Evolutionary conservation across 805 yeast species (phyloP).

Genomic region (Isabelozyma pseudorhagii): DNA sequence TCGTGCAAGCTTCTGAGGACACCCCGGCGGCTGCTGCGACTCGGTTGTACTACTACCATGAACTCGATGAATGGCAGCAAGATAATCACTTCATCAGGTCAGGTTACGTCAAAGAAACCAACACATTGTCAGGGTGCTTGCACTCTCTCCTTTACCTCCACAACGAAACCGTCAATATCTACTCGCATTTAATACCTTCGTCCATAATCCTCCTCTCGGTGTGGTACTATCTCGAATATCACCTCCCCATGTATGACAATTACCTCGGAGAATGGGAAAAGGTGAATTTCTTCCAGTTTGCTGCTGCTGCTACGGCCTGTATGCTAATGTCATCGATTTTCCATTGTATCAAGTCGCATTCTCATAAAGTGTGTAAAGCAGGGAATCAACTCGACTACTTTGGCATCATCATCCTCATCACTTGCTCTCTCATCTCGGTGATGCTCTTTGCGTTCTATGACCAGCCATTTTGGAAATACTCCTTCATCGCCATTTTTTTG

Average conservation of each 20-base stretch:
- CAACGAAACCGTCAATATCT: conserved; percentile 72
- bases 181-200: conserved; percentile 58
- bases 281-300: conserved; percentile 50
- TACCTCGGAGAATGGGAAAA: conserved; percentile 39
- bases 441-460: conserved; percentile 46
- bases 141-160: conserved; percentile 53
- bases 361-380: conserved; percentile 46
- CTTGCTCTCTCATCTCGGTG: conserved; percentile 54
- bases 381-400: conserved; percentile 75
- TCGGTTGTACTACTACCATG: conserved; percentile 41
- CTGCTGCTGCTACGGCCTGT: conserved; percentile 57
- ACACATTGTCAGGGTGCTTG: conserved; percentile 44
- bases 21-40: not conserved
- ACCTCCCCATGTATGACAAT: conserved; percentile 17
- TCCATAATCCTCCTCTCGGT: conserved; percentile 22
- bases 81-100: conserved; percentile 66
- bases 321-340: conserved; percentile 62
- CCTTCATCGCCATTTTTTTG: conserved; percentile 47
- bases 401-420: conserved; percentile 68
- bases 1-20: not conserved
- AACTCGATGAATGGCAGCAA: conserved; percentile 68
- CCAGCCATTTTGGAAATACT: conserved; percentile 24
- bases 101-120: conserved; percentile 62
- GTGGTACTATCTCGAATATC: conserved; percentile 24
- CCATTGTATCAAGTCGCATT: conserved; percentile 68